Evolutionary conservation across 306 rosid genomes (phyloP).

Genomic region (Dicorynia guianensis): DNA sequence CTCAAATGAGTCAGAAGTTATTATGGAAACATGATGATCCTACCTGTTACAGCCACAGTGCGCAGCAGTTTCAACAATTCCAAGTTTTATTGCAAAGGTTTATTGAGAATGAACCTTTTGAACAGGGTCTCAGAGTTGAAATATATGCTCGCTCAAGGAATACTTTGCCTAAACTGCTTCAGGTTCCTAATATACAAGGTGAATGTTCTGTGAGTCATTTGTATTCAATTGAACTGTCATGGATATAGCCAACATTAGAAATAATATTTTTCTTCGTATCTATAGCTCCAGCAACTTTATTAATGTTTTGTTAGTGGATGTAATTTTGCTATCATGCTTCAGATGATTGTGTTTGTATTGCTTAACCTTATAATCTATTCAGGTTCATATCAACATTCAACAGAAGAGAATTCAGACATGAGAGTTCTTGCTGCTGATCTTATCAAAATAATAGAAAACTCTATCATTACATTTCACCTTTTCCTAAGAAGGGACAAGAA

Average conservation of each 20-base stretch:
- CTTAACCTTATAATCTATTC: slow-evolving; percentile 41
- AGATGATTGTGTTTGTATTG: slow-evolving; percentile 12
- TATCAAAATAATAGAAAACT: slow-evolving; percentile 67
- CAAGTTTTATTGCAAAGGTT: slow-evolving; percentile 91
- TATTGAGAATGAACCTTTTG: slow-evolving; percentile 95
- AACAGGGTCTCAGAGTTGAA: slow-evolving; percentile 75
- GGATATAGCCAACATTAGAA: slow-evolving; percentile 4
- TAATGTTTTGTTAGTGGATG: slow-evolving; percentile 14
- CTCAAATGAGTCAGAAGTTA: slow-evolving; percentile 78
- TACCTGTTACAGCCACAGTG: slow-evolving; percentile 75
- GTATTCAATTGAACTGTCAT: neutral
- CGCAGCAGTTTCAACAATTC: slow-evolving; percentile 90
- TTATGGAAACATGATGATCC: slow-evolving; percentile 81
- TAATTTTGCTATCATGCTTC: neutral
- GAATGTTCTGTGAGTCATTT: slow-evolving; percentile 17
- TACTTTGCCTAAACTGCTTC: slow-evolving; percentile 74
- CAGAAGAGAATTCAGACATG: slow-evolving; percentile 63
- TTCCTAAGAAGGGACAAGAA: slow-evolving; percentile 88
- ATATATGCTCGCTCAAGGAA: slow-evolving; percentile 77
- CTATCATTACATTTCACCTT: slow-evolving; percentile 77
- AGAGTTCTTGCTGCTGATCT: slow-evolving; percentile 79
- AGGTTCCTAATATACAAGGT: slow-evolving; percentile 89
- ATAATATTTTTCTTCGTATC: neutral
- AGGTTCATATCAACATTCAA: slow-evolving; percentile 70
- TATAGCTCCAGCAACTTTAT: neutral